A percentile compares a stretch with the other conserved stretches of the same genome.
phyloP scores from a whole-genome alignment of 371 early-diverging fungal species.

The Gilbertella persicaria region DNA sequence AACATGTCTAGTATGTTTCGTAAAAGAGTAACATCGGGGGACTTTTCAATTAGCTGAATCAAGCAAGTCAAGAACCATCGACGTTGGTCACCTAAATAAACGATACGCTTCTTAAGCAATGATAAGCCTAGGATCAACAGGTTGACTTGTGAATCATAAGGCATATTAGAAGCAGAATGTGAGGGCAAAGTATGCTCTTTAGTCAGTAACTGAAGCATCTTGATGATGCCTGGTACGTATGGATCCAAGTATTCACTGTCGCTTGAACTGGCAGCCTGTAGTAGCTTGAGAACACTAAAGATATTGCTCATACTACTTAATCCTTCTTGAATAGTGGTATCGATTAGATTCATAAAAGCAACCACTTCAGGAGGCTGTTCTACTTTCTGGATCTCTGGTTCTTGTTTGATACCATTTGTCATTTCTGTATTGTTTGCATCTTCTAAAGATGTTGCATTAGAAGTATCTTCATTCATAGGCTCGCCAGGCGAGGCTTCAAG shows the following conservation, averaged over 20 bases:
- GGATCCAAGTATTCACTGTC: conserved; percentile 71
- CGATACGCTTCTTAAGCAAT: conserved; percentile 76
- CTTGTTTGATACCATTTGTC: neutral
- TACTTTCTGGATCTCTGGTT: conserved; percentile 8
- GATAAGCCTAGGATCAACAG: conserved; percentile 69
- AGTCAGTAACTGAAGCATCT: conserved; percentile 79
- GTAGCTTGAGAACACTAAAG: conserved; percentile 69
- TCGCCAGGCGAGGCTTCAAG: neutral
- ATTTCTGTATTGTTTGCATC: neutral
- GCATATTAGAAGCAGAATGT: conserved; percentile 20
- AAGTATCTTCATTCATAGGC: conserved; percentile 3
- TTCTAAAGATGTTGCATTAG: neutral
- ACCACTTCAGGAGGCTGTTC: conserved; percentile 51
- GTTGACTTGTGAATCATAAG: conserved; percentile 61
- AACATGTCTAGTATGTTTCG: conserved; percentile 79
- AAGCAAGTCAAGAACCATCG: conserved; percentile 83
- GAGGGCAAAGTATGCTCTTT: conserved; percentile 70
- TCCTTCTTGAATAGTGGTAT: conserved; percentile 65
- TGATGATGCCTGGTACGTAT: conserved; percentile 77
- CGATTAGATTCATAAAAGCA: conserved; percentile 60
- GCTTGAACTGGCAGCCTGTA: conserved; percentile 71
- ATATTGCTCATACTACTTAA: conserved; percentile 71
- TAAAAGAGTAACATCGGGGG: conserved; percentile 71
- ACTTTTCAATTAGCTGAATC: conserved; percentile 81
- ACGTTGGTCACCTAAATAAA: conserved; percentile 86